Evolutionary conservation across 371 early-diverging fungal genomes (phyloP).

Genomic region (Coemansia sp.): DNA sequence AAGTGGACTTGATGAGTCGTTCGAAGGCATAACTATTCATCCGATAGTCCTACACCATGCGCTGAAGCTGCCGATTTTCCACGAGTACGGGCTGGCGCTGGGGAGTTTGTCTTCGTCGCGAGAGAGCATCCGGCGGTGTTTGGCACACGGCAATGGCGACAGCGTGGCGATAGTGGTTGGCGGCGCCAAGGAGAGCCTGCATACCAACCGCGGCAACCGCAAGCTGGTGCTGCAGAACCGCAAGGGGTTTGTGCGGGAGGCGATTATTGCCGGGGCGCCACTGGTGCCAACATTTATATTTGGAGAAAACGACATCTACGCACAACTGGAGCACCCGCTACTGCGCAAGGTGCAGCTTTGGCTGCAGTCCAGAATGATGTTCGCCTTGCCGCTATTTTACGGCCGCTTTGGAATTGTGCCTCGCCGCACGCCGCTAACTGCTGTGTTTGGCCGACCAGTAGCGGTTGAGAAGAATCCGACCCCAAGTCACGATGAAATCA

Average conservation of each 20-base stretch:
- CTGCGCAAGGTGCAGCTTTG: constrained; percentile 61
- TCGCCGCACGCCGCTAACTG: constrained; percentile 55
- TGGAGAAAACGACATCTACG: constrained; percentile 83
- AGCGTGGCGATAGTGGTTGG: constrained; percentile 78
- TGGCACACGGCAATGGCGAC: constrained; percentile 73
- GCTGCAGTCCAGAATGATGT: constrained; percentile 62
- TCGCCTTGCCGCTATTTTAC: constrained; percentile 71
- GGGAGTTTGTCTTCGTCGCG: constrained; percentile 79
- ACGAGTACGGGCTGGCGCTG: constrained; percentile 67
- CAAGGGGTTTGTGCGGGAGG: constrained; percentile 80
- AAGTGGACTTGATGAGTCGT: constrained; percentile 61
- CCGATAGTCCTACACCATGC: constrained; percentile 48
- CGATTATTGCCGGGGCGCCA: constrained; percentile 68
- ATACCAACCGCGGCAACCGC: constrained; percentile 62
- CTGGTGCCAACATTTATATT: constrained; percentile 76
- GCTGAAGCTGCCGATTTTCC: constrained; percentile 73
- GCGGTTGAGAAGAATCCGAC: constrained; percentile 54
- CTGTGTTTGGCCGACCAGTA: constrained; percentile 69
- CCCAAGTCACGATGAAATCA: constrained; percentile 67
- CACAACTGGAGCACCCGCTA: constrained; percentile 61
- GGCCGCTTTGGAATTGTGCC: constrained; percentile 69
- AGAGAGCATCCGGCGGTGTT: constrained; percentile 67
- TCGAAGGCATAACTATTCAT: constrained; percentile 67
- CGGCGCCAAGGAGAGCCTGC: constrained; percentile 75
- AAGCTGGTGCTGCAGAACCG: constrained; percentile 71